Base-by-base conservation (phyloP, 78 protist genomes). In the Dictyostelium intermedium region DNA sequence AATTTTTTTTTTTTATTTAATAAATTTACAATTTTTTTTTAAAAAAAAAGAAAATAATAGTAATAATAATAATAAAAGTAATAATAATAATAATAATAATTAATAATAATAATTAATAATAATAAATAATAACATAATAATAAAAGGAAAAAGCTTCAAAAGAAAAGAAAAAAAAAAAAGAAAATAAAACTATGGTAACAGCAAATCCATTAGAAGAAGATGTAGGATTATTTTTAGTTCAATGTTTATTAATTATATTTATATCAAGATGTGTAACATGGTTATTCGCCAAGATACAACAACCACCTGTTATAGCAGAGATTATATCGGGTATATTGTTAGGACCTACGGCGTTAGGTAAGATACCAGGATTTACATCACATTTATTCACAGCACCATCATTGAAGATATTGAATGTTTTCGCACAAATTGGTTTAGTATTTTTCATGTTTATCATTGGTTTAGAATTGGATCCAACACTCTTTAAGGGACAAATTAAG, bases 361-460 rank as follows among this genome's bases (percentile, higher is more conserved):
- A 76, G 14, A 92, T 79, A 60, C 93, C 93, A 10, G 73, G 69
- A 7, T 87, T 87, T 50, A 9, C 85, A 37, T 5, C 23, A 10
- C 20, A 81, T 25, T 3, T 87, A 4, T 87, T 87, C 30, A 70
- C 93, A 76, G 6, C 79, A 13, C 35, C 41, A 5, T 78, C 85
- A n/a, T 16, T 63, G 1, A 76, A 6, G 7, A 87, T 87, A 10
- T 43, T 91, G 14, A 25, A 53, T 79, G 93, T 85, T 1, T 91
- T 95, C 47, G 97, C 97, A n/a, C 89, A 95, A n/a, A 41, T 95
- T 81, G 97, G 97, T 43, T 91, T 95, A 4, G 39, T 95, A 27
- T 82, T 95, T 80, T 95, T 95, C 80, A 93, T 95, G 93, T 95
- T 95, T 78, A 92, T 95, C 87, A 92, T 95, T 82, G 97, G 97